A percentile compares a stretch with the other conserved stretches of the same genome.
These are phyloP conservation scores for Sphaerulina populicola DNA, from an alignment of 2,329 filamentous ascomycete species.

Conservation along the genomic window DNA sequence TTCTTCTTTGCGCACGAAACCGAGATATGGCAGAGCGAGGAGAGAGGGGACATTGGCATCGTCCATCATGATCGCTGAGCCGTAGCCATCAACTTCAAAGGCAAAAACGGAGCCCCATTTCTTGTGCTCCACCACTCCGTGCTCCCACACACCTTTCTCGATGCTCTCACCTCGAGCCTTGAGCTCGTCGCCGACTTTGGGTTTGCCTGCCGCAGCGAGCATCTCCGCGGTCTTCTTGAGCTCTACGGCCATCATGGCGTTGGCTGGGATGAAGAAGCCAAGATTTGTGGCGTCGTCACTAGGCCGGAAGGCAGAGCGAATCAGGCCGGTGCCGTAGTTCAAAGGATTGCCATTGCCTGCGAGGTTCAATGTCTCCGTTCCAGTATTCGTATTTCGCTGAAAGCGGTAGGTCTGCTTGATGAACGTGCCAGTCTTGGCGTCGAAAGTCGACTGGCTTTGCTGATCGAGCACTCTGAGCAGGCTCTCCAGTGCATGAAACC, in stretches of 20 bases:
- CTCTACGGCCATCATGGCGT: slow-evolving; percentile 93
- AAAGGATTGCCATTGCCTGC: slow-evolving; percentile 84
- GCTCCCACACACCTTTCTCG: slow-evolving; percentile 68
- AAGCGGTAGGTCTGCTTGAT: slow-evolving; percentile 77
- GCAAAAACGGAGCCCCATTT: slow-evolving; percentile 73
- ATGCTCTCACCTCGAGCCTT: slow-evolving; percentile 57
- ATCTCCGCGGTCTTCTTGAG: slow-evolving; percentile 64
- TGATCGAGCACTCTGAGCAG: slow-evolving; percentile 65
- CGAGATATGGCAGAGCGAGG: slow-evolving; percentile 67
- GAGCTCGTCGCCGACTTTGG: slow-evolving; percentile 42
- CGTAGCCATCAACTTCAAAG: slow-evolving; percentile 82
- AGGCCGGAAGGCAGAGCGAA: slow-evolving; percentile 86
- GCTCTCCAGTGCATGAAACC: slow-evolving; percentile 68
- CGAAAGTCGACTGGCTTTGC: slow-evolving; percentile 75
- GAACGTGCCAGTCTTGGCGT: slow-evolving; percentile 56
- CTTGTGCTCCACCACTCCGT: slow-evolving; percentile 70
- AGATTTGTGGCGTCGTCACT: slow-evolving; percentile 92
- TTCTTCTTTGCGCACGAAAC: slow-evolving; percentile 59
- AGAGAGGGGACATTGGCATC: slow-evolving; percentile 81
- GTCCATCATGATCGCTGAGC: slow-evolving; percentile 75
- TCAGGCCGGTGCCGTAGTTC: slow-evolving; percentile 70
- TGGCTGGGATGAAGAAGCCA: slow-evolving; percentile 89
- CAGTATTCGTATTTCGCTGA: slow-evolving; percentile 65
- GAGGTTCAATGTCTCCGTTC: slow-evolving; percentile 83
- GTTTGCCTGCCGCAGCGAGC: slow-evolving; percentile 54